phyloP scores from a whole-genome alignment of 768 basidiomycete species.

The Lactarius hengduanensis region DNA sequence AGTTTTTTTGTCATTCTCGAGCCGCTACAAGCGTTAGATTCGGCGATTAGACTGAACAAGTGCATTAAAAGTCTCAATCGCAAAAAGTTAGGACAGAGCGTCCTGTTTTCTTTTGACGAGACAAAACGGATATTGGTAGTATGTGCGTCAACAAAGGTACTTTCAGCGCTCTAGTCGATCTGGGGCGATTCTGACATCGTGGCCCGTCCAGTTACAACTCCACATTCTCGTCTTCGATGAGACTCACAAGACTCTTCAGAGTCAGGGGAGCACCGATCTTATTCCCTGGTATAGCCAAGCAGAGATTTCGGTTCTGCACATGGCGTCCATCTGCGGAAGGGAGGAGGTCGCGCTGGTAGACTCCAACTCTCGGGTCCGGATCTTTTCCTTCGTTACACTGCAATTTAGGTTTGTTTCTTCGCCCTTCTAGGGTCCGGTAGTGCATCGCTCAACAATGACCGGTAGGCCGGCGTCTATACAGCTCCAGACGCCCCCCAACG shows the following conservation, averaged over 20 bases:
- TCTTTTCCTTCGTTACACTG: slow-evolving; percentile 53
- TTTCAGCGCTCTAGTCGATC: not conserved
- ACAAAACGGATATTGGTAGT: slow-evolving; percentile 48
- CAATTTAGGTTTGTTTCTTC: slow-evolving; percentile 47
- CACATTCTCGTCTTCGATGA: slow-evolving; percentile 52
- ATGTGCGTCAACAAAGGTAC: slow-evolving; percentile 44
- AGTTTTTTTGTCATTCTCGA: slow-evolving; percentile 18
- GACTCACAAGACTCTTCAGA: slow-evolving; percentile 40
- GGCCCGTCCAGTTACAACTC: slow-evolving; percentile 34
- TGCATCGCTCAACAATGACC: not conserved
- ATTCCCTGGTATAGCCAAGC: slow-evolving; percentile 42
- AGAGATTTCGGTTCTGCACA: slow-evolving; percentile 34
- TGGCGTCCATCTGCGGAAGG: slow-evolving; percentile 46
- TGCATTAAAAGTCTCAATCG: slow-evolving; percentile 35
- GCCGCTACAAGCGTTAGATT: slow-evolving; percentile 6
- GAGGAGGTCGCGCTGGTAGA: slow-evolving; percentile 58
- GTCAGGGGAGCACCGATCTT: slow-evolving; percentile 43
- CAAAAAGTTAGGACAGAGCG: slow-evolving; percentile 46
- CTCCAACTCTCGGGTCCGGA: slow-evolving; percentile 40
- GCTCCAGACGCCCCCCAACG: slow-evolving; percentile 37
- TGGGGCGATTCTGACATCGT: not conserved
- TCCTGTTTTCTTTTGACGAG: slow-evolving; percentile 53
- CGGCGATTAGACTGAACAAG: not conserved
- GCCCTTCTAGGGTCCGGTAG: not conserved
- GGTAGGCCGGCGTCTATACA: slow-evolving; percentile 46